Base-by-base conservation (phyloP, 805 yeast genomes). In the Blastobotrys terrestris region DNA sequence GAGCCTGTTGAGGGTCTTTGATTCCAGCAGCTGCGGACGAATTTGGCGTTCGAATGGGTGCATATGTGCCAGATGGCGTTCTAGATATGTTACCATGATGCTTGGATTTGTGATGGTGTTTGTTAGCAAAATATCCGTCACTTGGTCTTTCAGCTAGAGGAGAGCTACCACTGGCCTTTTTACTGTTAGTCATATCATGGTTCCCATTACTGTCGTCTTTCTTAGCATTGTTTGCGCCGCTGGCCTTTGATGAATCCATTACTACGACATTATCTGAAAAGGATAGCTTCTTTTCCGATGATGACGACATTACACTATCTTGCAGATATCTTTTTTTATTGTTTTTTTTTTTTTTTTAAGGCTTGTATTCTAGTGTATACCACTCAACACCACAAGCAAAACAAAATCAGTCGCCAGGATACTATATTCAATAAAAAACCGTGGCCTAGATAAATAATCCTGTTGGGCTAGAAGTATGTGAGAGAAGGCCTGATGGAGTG, bases 1-100 rank as follows among this genome's bases (percentile, higher is more conserved):
- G 76, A 39, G 70, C 70, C 57, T 61, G 67, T 15, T 61, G 50
- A 14, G 44, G 39, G n/a, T 50, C 43, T 39, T 42, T 53, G 11
- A 39, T 35, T 15, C 52, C 39, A 20, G 39, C 40, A 21, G 48
- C 51, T 18, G 44, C 51, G 2, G 53, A 53, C 2, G 51, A 19
- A 4, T 48, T 41, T 5, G 65, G 65, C 18, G 48, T 53, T 15
- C 65, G 54, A 3, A 53, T 49, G 1, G 65, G 65, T 8, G 63
- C 65, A 45, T 61, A 61, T 2, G 65, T 61, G 15, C 40, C 39
- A 5, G 51, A 31, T 7, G 49, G 49, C 6, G 49, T 46, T 15
- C 49, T 45, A 13, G 39, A n/a, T 11, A 40, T 21, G 39, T 14
- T 26, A 3, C 35, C 31, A 6, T n/a, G 46, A 4, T 8, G 31